phyloP scores from a whole-genome alignment of 192 early-diverging fungal species.

The Entomortierella lignicola region DNA sequence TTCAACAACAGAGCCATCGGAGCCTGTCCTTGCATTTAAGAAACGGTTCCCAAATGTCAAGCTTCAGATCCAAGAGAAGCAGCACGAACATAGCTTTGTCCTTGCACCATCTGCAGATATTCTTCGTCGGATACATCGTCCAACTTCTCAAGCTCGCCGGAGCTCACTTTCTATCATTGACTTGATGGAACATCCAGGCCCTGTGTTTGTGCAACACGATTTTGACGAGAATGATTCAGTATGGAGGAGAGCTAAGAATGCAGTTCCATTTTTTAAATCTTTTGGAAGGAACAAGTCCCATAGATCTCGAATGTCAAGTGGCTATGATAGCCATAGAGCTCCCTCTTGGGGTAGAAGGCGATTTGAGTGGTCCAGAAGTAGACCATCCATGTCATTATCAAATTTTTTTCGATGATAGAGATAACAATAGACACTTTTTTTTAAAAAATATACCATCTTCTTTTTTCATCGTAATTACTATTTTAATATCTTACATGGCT shows the following conservation, averaged over 20 bases:
- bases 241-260: neutral
- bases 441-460: no score
- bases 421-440: neutral
- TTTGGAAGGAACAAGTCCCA: neutral
- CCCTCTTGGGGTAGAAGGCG: neutral
- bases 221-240: neutral
- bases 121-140: conserved; percentile 15
- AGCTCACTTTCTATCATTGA: neutral
- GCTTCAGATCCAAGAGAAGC: conserved; percentile 20
- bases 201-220: neutral
- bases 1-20: neutral
- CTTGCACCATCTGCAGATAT: conserved; percentile 19
- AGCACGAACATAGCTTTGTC: conserved; percentile 32
- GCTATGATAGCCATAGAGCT: neutral
- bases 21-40: conserved; percentile 26
- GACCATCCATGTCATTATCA: neutral
- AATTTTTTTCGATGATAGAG: neutral
- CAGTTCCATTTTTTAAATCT: neutral
- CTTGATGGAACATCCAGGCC: neutral
- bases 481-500: neutral
- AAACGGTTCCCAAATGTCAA: conserved; percentile 17
- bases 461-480: no score
- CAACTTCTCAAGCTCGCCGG: neutral
- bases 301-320: neutral
- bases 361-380: neutral